A percentile compares a stretch with the other conserved stretches of the same genome.
These are phyloP conservation scores for Coprinopsis strossmayeri DNA, from an alignment of 768 basidiomycete species.

Conservation along the genomic window DNA sequence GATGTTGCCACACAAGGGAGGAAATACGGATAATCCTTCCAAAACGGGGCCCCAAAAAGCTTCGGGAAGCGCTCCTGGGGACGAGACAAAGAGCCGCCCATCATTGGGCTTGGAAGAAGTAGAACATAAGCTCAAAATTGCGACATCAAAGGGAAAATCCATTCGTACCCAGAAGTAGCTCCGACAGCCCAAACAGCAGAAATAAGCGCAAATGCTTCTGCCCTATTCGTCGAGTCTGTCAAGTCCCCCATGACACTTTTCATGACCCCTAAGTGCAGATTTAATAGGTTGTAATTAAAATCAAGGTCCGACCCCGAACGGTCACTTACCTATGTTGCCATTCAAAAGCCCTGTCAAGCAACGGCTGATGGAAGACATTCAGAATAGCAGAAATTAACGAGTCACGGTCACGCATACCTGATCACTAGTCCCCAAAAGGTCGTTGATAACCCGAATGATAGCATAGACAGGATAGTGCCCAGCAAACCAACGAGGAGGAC, in stretches of 20 bases:
- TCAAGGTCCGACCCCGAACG: background rate
- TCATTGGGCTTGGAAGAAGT: constrained; percentile 39
- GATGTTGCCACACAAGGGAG: constrained; percentile 50
- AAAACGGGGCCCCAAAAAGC: constrained; percentile 48
- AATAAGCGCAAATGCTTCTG: constrained; percentile 31
- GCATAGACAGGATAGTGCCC: constrained; percentile 38
- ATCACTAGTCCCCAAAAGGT: constrained; percentile 36
- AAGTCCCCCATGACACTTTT: constrained; percentile 48
- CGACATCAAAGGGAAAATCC: background rate
- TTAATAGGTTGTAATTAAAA: background rate
- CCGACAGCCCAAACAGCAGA: constrained; percentile 34
- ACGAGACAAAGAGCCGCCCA: constrained; percentile 61
- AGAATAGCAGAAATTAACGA: background rate
- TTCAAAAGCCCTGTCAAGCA: constrained; percentile 64
- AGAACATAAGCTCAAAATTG: background rate
- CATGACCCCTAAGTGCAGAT: constrained; percentile 44
- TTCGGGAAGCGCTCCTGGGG: constrained; percentile 63
- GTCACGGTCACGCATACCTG: constrained; percentile 15
- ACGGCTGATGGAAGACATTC: constrained; percentile 33
- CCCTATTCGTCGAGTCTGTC: constrained; percentile 35
- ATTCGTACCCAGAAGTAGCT: constrained; percentile 28
- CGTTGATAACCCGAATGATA: constrained; percentile 43
- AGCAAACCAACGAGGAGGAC: constrained; percentile 39
- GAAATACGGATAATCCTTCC: constrained; percentile 69
- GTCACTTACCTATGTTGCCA: constrained; percentile 51